phyloP scores from a whole-genome alignment of 768 basidiomycete species.

The Tylopilus plumbeoviolaceoides region DNA sequence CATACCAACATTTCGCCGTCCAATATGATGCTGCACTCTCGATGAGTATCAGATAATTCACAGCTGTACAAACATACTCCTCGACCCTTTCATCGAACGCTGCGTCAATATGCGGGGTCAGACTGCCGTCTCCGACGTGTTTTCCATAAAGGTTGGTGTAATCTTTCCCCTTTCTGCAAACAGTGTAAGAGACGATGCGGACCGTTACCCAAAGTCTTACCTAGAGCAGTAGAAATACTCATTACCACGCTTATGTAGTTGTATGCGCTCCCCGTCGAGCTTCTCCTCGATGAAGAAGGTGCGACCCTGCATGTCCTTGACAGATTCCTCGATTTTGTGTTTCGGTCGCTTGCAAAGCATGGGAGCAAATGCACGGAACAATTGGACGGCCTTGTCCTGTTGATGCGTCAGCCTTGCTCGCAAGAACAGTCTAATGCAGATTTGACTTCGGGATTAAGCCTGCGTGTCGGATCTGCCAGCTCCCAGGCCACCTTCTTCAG shows the following conservation, averaged over 20 bases:
- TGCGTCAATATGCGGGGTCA: slow-evolving; percentile 80
- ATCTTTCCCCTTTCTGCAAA: slow-evolving; percentile 77
- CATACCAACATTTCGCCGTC: slow-evolving; percentile 99
- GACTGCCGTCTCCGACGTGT: slow-evolving; percentile 73
- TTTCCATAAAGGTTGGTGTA: slow-evolving; percentile 91
- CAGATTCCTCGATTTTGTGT: slow-evolving; percentile 73
- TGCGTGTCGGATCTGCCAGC: slow-evolving; percentile 68
- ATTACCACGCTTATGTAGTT: slow-evolving; percentile 88
- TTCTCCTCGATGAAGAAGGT: slow-evolving; percentile 96
- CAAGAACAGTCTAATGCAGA: too few relatives aligned
- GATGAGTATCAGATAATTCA: slow-evolving; percentile 5
- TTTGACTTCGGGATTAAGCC: slow-evolving; percentile 57
- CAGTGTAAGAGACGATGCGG: background rate
- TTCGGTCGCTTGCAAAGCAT: slow-evolving; percentile 93
- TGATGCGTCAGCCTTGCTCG: slow-evolving; percentile 3
- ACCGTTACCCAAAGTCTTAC: slow-evolving; percentile 32
- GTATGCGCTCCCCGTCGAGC: slow-evolving; percentile 94
- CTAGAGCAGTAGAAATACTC: slow-evolving; percentile 93
- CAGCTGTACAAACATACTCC: slow-evolving; percentile 52
- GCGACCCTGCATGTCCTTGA: slow-evolving; percentile 75
- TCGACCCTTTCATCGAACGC: slow-evolving; percentile 75
- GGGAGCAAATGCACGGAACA: slow-evolving; percentile 86
- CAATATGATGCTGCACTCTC: slow-evolving; percentile 67
- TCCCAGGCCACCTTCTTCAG: slow-evolving; percentile 91
- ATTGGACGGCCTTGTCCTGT: slow-evolving; percentile 78